Conservation (phyloP, 768 basidiomycete species). For the Bullera alba region DNA sequence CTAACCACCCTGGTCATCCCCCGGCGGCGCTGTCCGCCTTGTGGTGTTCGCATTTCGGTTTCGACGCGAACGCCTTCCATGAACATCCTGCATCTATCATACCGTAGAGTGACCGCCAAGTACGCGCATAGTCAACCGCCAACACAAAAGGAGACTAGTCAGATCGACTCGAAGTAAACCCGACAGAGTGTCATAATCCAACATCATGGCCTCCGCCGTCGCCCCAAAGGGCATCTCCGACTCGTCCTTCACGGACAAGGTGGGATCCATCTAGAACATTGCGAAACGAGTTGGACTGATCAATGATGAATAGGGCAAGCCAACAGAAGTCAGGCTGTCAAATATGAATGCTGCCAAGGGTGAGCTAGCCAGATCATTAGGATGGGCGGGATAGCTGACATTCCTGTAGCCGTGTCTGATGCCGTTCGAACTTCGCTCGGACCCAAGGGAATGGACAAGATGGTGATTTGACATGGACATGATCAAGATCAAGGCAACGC, state of each 20-base stretch:
- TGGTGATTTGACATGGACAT: slow-evolving; percentile 54
- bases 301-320: slow-evolving; percentile 66
- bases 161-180: no score
- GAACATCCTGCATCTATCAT: no score
- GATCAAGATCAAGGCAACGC: not conserved
- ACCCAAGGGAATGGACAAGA: slow-evolving; percentile 98
- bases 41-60: no score
- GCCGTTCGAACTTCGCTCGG: slow-evolving; percentile 94
- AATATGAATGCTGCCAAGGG: slow-evolving; percentile 94
- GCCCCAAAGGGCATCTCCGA: slow-evolving; percentile 9
- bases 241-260: slow-evolving; percentile 27
- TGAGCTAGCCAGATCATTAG: slow-evolving; percentile 13
- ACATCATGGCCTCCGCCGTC: not conserved
- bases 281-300: slow-evolving; percentile 5
- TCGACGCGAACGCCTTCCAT: no score
- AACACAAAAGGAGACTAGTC: no score
- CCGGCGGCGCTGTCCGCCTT: no score
- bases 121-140: no score
- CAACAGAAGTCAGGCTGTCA: slow-evolving; percentile 92
- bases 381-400: not conserved
- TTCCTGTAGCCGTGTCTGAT: slow-evolving; percentile 76
- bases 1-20: no score
- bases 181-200: no score
- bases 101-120: no score
- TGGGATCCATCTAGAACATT: slow-evolving; percentile 1